phyloP scores from a whole-genome alignment of 306 rosid genomes.

The Herpetospermum pedunculosum region DNA sequence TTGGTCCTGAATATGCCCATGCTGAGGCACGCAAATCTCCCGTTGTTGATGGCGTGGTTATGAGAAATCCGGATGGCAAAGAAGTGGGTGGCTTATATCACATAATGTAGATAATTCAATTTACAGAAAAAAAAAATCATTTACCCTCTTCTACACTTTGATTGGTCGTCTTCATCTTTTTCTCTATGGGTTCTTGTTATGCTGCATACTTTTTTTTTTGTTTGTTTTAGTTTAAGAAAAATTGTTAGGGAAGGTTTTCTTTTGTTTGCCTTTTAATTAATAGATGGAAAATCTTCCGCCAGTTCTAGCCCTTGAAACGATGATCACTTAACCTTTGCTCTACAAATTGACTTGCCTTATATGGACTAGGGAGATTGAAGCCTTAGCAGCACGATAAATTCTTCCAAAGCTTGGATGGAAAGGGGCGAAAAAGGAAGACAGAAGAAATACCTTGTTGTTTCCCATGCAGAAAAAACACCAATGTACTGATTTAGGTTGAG shows the following conservation, averaged over 20 bases:
- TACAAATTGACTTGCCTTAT: neutral
- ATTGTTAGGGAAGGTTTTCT: neutral
- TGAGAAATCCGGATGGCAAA: slow-evolving; percentile 98
- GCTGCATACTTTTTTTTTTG: neutral
- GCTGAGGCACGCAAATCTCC: slow-evolving; percentile 99
- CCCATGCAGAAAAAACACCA: neutral
- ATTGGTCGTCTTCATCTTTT: neutral
- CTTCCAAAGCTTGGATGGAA: neutral
- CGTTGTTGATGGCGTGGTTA: slow-evolving; percentile 98
- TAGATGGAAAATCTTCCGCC: neutral
- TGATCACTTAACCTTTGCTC: neutral
- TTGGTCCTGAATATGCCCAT: slow-evolving; percentile 98
- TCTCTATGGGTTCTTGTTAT: neutral
- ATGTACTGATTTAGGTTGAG: neutral
- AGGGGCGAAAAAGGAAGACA: neutral
- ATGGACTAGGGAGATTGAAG: neutral
- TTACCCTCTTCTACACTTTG: slow-evolving; percentile 6
- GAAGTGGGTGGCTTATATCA: slow-evolving; percentile 50
- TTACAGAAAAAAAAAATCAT: neutral
- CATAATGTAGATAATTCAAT: slow-evolving; percentile 1
- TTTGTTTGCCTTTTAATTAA: neutral
- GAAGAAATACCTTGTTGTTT: neutral
- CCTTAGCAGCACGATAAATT: neutral
- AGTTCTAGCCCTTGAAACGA: neutral
- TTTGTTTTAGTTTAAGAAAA: neutral